Evolutionary conservation across 192 early-diverging fungal species (phyloP).

Genomic region (Backusella psychrophila): DNA sequence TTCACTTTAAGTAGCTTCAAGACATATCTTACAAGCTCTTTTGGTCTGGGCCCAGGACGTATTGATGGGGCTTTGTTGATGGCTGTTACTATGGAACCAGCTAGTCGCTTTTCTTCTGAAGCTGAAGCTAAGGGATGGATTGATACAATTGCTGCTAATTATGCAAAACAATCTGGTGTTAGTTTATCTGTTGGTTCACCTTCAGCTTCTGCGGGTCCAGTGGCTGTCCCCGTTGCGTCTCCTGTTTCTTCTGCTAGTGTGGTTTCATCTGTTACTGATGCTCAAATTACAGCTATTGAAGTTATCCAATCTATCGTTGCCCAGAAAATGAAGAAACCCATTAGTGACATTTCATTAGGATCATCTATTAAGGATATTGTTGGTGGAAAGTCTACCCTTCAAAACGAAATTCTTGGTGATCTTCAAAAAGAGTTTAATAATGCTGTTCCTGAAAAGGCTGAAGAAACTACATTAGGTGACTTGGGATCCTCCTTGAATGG

Average conservation of each 20-base stretch:
- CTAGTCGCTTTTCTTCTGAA: constrained; percentile 70
- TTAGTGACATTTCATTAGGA: constrained; percentile 64
- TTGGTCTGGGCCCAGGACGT: constrained; percentile 75
- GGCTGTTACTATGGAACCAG: constrained; percentile 80
- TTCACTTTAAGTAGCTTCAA: constrained; percentile 76
- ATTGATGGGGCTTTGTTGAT: constrained; percentile 74
- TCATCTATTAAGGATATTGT: constrained; percentile 94
- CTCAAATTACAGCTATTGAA: constrained; percentile 62
- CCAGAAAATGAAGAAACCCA: constrained; percentile 85
- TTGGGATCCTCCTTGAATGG: constrained; percentile 66
- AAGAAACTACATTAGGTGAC: constrained; percentile 84
- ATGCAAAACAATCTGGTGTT: constrained; percentile 68
- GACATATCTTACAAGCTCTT: constrained; percentile 63
- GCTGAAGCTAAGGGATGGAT: constrained; percentile 80
- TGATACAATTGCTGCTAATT: constrained; percentile 61
- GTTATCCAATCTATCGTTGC: constrained; percentile 80
- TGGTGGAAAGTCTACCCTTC: constrained; percentile 93
- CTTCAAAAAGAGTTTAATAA: constrained; percentile 88
- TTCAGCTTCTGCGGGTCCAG: constrained; percentile 39
- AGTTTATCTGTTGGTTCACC: constrained; percentile 42
- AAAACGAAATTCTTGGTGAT: constrained; percentile 96
- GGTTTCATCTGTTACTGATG: constrained; percentile 50
- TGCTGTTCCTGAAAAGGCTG: constrained; percentile 84
- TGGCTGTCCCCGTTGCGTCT: constrained; percentile 40
- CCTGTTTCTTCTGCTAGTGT: constrained; percentile 35